Evolutionary conservation across 768 basidiomycete species (phyloP).

Genomic region (Pulveroboletus sp.): DNA sequence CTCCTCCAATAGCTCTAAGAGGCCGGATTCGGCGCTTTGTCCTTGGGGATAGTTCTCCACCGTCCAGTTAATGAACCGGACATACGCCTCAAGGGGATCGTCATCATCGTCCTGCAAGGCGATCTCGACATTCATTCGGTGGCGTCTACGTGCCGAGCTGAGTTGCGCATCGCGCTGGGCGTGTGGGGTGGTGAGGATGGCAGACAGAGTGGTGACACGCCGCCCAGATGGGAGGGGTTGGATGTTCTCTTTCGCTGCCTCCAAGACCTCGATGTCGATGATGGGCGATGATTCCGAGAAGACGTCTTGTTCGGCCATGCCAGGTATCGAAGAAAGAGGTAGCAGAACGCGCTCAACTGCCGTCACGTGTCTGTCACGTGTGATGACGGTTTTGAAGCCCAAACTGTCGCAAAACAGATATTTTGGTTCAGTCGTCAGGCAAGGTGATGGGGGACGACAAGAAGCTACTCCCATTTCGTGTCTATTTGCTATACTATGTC

Average conservation of each 20-base stretch:
- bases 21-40: constrained; percentile 79
- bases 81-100: constrained; percentile 82
- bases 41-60: constrained; percentile 94
- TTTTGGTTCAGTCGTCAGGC: too few species aligned
- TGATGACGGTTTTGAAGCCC: too few species aligned
- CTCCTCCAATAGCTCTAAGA: constrained; percentile 91
- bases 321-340: neutral
- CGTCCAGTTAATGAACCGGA: constrained; percentile 85
- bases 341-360: constrained; percentile 15
- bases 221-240: constrained; percentile 79
- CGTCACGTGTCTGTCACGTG: constrained; percentile 21
- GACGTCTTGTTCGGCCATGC: constrained; percentile 38
- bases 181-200: constrained; percentile 72
- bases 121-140: constrained; percentile 68
- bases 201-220: constrained; percentile 72
- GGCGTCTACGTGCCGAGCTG: constrained; percentile 56
- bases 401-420: too few species aligned
- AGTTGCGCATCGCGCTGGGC: constrained; percentile 70
- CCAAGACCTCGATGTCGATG: constrained; percentile 77
- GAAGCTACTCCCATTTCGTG: too few species aligned
- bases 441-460: too few species aligned
- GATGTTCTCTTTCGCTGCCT: constrained; percentile 84
- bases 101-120: constrained; percentile 74
- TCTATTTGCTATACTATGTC: too few species aligned
- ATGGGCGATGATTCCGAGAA: constrained; percentile 43